Evolutionary conservation across 805 yeast species (phyloP).

Genomic region (Yamadazyma olivae): DNA sequence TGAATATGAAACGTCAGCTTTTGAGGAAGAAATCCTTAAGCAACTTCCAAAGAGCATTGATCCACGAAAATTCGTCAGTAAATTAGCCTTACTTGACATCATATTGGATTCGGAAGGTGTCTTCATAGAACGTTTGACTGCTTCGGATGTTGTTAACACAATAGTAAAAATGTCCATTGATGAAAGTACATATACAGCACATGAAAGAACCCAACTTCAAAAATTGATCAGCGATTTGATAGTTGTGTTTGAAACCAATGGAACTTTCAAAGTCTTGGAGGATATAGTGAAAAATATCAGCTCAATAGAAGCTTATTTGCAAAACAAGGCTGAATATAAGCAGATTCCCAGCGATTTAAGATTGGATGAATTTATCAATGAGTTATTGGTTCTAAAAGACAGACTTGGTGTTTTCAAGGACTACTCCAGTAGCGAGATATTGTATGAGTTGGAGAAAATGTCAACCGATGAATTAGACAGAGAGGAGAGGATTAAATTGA

Average conservation of each 20-base stretch:
- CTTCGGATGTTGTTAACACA: background rate
- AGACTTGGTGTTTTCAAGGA: background rate
- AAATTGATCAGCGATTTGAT: background rate
- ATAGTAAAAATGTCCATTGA: conserved; percentile 3
- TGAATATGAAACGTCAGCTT: background rate
- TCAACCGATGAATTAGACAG: background rate
- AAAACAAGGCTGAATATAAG: conserved; percentile 15
- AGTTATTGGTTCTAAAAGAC: conserved; percentile 12
- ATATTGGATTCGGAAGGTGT: background rate
- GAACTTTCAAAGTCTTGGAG: background rate
- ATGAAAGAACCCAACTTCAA: background rate
- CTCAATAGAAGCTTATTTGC: background rate
- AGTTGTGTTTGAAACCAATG: background rate
- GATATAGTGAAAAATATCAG: background rate
- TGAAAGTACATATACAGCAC: background rate
- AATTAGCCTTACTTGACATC: background rate
- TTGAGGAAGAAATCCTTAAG: too few species aligned
- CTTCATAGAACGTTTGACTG: background rate
- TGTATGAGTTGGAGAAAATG: background rate
- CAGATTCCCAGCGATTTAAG: conserved; percentile 30
- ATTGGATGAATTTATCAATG: conserved; percentile 30
- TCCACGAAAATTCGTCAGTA: background rate
- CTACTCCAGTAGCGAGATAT: background rate
- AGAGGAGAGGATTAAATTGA: background rate
- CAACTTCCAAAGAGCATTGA: background rate